phyloP scores from a whole-genome alignment of 176 grass and related monocot species.

The Carex pumila region DNA sequence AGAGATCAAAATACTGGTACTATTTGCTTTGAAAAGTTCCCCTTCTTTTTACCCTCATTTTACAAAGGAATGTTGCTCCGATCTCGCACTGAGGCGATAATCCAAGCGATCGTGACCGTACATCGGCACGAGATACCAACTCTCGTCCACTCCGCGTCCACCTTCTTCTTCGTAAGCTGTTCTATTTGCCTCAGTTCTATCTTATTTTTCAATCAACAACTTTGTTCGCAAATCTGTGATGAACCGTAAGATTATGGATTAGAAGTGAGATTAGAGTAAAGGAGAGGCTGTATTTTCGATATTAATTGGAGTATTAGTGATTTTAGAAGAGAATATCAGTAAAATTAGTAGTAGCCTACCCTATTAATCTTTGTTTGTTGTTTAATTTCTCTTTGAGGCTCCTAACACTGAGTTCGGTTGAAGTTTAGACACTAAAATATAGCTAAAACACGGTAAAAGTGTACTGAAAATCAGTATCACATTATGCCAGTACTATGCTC shows the following conservation, averaged over 20 bases:
- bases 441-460: neutral
- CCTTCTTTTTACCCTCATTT: neutral
- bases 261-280: neutral
- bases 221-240: neutral
- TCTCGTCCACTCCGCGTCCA: slow-evolving; percentile 57
- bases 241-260: neutral
- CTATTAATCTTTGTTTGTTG: neutral
- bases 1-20: neutral
- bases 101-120: slow-evolving; percentile 45
- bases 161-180: slow-evolving; percentile 87
- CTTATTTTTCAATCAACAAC: neutral
- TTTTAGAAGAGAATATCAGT: neutral
- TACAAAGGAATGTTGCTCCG: neutral
- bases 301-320: neutral
- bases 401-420: neutral
- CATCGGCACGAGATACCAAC: slow-evolving; percentile 58
- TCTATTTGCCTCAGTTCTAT: neutral
- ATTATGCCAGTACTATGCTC: neutral
- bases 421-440: neutral
- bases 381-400: no score
- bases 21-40: neutral
- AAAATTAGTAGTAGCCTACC: neutral
- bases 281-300: neutral
- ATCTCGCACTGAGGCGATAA: slow-evolving; percentile 40
- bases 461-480: neutral